These are phyloP conservation scores for Lactifluus rugatus DNA, from an alignment of 768 basidiomycete genomes.

Conservation along the genomic window DNA sequence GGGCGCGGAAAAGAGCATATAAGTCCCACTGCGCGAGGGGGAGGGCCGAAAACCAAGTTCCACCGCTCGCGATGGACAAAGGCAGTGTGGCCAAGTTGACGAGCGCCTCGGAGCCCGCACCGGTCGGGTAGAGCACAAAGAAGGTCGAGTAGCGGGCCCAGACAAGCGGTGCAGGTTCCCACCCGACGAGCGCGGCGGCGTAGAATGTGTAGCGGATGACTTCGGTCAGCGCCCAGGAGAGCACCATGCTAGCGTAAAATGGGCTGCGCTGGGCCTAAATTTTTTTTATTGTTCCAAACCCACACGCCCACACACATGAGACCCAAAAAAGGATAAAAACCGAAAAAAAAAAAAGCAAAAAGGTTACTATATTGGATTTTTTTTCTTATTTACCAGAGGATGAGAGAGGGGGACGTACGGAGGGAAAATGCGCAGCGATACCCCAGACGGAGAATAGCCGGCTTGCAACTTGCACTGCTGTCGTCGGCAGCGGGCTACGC, in stretches of 20 bases:
- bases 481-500: slow-evolving; percentile 63
- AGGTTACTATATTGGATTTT: too few relatives aligned
- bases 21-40: slow-evolving; percentile 32
- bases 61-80: slow-evolving; percentile 26
- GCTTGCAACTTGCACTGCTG: slow-evolving; percentile 69
- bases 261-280: slow-evolving; percentile 58
- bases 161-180: slow-evolving; percentile 40
- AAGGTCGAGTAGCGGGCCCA: slow-evolving; percentile 89
- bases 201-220: slow-evolving; percentile 90
- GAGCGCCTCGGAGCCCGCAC: slow-evolving; percentile 85
- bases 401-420: slow-evolving; percentile 34
- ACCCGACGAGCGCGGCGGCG: slow-evolving; percentile 50
- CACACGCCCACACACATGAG: neutral
- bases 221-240: slow-evolving; percentile 90
- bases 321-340: too few relatives aligned
- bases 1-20: slow-evolving; percentile 31
- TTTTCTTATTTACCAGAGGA: too few relatives aligned
- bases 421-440: slow-evolving; percentile 52
- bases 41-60: neutral
- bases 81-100: slow-evolving; percentile 74
- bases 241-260: slow-evolving; percentile 80
- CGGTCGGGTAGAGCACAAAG: slow-evolving; percentile 87
- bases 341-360: too few relatives aligned
- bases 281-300: neutral
- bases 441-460: slow-evolving; percentile 83